Percentiles rank a stretch among this genome's conserved stretches.
Evolutionary conservation across 208 protist genomes (phyloP).

Genomic region (Vickermania spadyakhi): DNA sequence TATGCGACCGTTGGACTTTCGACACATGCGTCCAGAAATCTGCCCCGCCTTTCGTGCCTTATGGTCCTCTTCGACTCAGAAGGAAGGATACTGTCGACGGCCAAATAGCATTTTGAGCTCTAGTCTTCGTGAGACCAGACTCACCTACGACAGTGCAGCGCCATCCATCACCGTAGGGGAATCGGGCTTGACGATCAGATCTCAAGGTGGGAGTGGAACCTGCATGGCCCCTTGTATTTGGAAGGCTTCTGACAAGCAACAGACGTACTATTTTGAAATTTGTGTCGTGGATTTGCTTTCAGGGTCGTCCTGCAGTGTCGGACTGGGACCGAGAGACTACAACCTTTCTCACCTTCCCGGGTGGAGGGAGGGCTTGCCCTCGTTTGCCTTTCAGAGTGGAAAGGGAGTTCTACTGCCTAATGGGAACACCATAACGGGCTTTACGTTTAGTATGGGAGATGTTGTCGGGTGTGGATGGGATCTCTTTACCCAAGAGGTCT

Average conservation of each 20-base stretch:
- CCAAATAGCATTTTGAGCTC: conserved; percentile 29
- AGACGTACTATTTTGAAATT: conserved; percentile 83
- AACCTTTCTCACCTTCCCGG: conserved; percentile 75
- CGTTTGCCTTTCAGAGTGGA: conserved; percentile 61
- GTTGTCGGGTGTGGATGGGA: conserved; percentile 85
- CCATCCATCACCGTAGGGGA: conserved; percentile 36
- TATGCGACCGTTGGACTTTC: conserved; percentile 47
- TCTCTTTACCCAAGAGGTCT: conserved; percentile 30
- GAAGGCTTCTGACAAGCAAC: conserved; percentile 7
- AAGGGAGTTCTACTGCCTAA: conserved; percentile 62
- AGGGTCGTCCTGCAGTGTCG: conserved; percentile 51
- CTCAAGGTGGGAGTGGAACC: conserved; percentile 44
- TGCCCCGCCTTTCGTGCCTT: conserved; percentile 11
- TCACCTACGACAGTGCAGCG: conserved; percentile 25
- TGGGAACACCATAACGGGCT: conserved; percentile 38
- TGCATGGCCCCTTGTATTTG: conserved; percentile 60
- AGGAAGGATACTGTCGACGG: conserved; percentile 10
- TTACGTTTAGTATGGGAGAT: conserved; percentile 61
- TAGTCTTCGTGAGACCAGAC: conserved; percentile 24
- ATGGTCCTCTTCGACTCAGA: conserved; percentile 15
- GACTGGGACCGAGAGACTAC: conserved; percentile 69
- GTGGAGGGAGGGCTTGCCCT: conserved; percentile 39
- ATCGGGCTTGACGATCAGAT: conserved; percentile 40
- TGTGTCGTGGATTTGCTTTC: conserved; percentile 55
- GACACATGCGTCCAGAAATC: conserved; percentile 29